Conservation (phyloP, 169 alveolate genomes). For the Plasmodium malariae region DNA sequence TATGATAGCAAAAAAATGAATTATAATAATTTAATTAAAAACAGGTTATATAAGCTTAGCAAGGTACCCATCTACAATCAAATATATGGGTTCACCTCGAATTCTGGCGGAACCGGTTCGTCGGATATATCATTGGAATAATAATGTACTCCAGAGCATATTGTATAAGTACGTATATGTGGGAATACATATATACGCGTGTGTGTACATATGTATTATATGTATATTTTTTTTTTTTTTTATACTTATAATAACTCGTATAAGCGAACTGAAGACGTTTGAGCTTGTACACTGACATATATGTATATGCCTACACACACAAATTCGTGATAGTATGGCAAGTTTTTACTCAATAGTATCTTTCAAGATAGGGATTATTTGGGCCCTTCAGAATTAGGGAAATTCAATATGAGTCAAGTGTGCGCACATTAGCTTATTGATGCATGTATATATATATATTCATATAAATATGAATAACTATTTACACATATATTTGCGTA, state of each 20-base stretch:
- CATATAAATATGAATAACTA: too few species aligned
- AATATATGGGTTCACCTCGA: slow-evolving; percentile 63
- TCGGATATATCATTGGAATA: slow-evolving; percentile 19
- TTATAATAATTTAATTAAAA: slow-evolving; percentile 37
- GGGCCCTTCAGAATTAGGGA: too few species aligned
- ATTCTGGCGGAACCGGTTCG: slow-evolving; percentile 20
- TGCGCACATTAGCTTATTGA: too few species aligned
- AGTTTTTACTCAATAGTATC: too few species aligned
- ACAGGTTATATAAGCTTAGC: slow-evolving; percentile 26
- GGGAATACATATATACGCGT: neutral
- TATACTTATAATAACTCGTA: neutral
- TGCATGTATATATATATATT: too few species aligned
- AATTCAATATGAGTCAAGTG: too few species aligned
- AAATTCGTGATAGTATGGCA: too few species aligned
- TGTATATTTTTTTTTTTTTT: neutral
- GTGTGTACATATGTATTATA: neutral
- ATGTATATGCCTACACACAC: too few species aligned
- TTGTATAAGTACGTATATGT: too few species aligned
- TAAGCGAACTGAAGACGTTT: neutral
- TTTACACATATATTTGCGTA: neutral
- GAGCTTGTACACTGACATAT: too few species aligned
- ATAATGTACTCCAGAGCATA: too few species aligned
- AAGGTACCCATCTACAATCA: slow-evolving; percentile 52
- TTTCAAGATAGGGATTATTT: too few species aligned
- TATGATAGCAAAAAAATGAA: slow-evolving; percentile 24